Base-by-base conservation (phyloP, 768 basidiomycete species). In the Trametes sanguinea region DNA sequence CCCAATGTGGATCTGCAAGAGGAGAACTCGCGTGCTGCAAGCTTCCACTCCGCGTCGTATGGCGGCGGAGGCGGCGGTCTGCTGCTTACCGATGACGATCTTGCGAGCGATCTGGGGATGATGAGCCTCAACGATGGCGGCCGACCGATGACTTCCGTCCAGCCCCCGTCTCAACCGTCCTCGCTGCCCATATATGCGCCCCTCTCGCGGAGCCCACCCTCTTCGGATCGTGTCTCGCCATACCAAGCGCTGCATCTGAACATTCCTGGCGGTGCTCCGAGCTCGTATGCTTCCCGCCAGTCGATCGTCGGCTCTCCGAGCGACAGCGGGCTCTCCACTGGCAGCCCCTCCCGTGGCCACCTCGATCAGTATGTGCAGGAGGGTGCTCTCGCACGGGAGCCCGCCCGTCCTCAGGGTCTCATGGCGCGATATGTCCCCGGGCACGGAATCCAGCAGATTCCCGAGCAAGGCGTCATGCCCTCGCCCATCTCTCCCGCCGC, bases 161-260 rank as follows among this genome's bases (percentile, higher is more conserved):
- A 81, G 46, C 83, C 85, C 13, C 81, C 85, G 1, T 87, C 85
- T 68, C 86, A 90, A 65, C 87, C 90, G 0, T 81, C 89, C 1
- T 92, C 89, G 2, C 79, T 92, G 16, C 90, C 91, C 43, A 89
- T 89, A 54, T 90, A 90, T 61, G 85, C 87, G 0, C 87, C 86
- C 11, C 75, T 85, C 46, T 86, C 87, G 1, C 83, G 87, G 60
- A 87, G 85, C 67, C 84, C 86, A 1, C 77, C 84, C 3, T 62
- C 63, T 0, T 72, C 80, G 17, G 87, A 88, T 35, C 76, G 76
- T 11, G 66, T 78, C 56, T 81, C 80, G 40, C 84, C 83, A 0
- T 90, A 85, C 68, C 85, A 85, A 56, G 72, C 79, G n/a, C 81
- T 88, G 65, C 86, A 87, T 67, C 76, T 88, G 54, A 81, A 76